phyloP scores from a whole-genome alignment of 768 basidiomycete species.

The Mycena albidolilacea region DNA sequence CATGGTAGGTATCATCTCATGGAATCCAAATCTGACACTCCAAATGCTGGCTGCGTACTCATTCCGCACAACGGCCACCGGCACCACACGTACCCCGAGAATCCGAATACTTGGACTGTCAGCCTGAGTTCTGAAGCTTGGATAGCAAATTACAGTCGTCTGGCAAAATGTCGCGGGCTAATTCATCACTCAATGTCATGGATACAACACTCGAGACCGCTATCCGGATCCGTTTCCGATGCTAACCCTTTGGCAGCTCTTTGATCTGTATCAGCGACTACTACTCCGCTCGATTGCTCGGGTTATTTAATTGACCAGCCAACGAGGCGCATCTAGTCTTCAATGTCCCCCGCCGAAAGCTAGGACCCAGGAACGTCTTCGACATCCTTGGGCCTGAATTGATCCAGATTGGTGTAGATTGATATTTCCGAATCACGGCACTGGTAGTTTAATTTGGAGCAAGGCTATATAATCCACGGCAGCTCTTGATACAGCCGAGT shows the following conservation, averaged over 20 bases:
- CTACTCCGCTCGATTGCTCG: background rate
- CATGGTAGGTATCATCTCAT: background rate
- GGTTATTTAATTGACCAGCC: background rate
- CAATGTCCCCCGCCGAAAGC: background rate
- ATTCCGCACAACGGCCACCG: too few species aligned
- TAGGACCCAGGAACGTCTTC: background rate
- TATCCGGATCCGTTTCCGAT: background rate
- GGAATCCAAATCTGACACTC: background rate
- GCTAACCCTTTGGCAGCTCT: background rate
- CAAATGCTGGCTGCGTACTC: background rate
- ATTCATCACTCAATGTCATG: conserved; percentile 8
- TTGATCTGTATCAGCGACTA: background rate
- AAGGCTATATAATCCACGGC: conserved; percentile 6
- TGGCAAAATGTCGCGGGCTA: background rate
- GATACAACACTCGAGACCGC: background rate
- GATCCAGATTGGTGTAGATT: background rate
- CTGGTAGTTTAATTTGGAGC: conserved; percentile 3
- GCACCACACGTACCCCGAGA: too few species aligned
- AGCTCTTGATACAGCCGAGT: background rate
- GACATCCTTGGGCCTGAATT: conserved; percentile 6
- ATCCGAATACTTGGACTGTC: too few species aligned
- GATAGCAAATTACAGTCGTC: background rate
- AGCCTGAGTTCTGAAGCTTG: background rate
- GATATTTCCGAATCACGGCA: conserved; percentile 14
- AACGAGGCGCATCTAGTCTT: background rate